Conservation (phyloP, 2,329 filamentous ascomycete species). For the Esteya vermicola region DNA sequence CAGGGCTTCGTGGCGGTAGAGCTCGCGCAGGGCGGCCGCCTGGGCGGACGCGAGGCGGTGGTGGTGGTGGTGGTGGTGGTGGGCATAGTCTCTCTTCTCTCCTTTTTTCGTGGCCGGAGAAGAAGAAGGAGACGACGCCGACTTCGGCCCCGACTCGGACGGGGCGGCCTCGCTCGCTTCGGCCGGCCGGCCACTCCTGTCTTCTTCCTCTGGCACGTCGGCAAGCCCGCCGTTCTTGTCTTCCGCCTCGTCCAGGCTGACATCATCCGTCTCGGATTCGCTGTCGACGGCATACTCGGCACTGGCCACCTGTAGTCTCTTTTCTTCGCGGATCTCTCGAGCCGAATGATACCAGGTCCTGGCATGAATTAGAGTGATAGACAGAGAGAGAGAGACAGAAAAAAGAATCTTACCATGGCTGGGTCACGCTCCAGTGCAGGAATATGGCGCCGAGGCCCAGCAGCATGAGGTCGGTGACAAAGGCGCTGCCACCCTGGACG, state of each 20-base stretch:
- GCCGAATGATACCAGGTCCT: conserved; percentile 65
- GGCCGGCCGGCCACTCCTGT: conserved; percentile 5
- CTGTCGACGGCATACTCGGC: conserved; percentile 25
- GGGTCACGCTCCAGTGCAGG: conserved; percentile 79
- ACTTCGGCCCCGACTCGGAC: too few species aligned
- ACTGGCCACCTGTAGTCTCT: conserved; percentile 32
- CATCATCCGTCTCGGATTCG: conserved; percentile 16
- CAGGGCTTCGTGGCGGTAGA: conserved; percentile 60
- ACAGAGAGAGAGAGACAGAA: neutral
- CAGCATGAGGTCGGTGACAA: conserved; percentile 76
- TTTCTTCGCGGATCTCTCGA: conserved; percentile 42
- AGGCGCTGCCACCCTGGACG: conserved; percentile 68
- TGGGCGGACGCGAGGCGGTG: conserved; percentile 3
- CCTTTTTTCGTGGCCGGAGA: neutral
- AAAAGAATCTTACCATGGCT: conserved; percentile 61
- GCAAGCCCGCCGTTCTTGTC: conserved; percentile 15
- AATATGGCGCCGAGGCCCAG: conserved; percentile 71
- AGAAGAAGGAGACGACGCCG: too few species aligned
- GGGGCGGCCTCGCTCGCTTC: too few species aligned
- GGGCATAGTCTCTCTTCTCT: neutral
- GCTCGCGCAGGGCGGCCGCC: conserved; percentile 38
- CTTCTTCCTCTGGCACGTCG: conserved; percentile 31
- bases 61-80: neutral
- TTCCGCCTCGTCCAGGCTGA: neutral
- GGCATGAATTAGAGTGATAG: neutral